Conservation (phyloP, 371 early-diverging fungal genomes). For the Syncephalis fuscata region DNA sequence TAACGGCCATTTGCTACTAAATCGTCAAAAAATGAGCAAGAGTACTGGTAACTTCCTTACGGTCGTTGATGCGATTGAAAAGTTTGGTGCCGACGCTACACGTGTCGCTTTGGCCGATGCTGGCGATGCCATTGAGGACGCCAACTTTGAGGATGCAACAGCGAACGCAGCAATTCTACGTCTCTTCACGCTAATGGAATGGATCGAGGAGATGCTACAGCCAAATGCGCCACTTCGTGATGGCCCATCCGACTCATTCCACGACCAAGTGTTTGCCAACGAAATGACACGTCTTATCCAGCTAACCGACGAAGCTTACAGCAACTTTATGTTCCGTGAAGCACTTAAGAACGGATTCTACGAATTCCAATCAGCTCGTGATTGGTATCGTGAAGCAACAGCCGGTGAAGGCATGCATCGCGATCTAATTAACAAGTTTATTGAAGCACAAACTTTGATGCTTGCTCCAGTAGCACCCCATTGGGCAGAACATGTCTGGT, state of each 20-base stretch:
- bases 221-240: conserved; percentile 18
- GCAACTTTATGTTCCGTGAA: conserved; percentile 77
- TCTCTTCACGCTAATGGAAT: conserved; percentile 83
- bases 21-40: conserved; percentile 99
- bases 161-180: conserved; percentile 95
- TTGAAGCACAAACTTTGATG: conserved; percentile 66
- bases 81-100: conserved; percentile 96
- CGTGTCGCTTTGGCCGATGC: conserved; percentile 92
- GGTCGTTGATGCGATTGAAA: conserved; percentile 65
- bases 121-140: conserved; percentile 97
- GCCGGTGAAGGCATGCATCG: conserved; percentile 69
- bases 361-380: conserved; percentile 81
- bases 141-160: conserved; percentile 96
- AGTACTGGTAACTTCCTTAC: conserved; percentile 99
- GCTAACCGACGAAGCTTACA: conserved; percentile 62
- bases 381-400: conserved; percentile 79
- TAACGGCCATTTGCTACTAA: conserved; percentile 97
- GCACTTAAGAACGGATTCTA: conserved; percentile 91
- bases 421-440: conserved; percentile 61
- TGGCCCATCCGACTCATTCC: conserved; percentile 37
- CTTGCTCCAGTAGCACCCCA: conserved; percentile 85
- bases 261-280: conserved; percentile 73
- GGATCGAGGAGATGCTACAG: conserved; percentile 49
- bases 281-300: conserved; percentile 67
- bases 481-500: conserved; percentile 87